These are phyloP conservation scores for Aphanoascus verrucosus DNA, from an alignment of 2,329 filamentous ascomycete genomes.

Conservation along the genomic window DNA sequence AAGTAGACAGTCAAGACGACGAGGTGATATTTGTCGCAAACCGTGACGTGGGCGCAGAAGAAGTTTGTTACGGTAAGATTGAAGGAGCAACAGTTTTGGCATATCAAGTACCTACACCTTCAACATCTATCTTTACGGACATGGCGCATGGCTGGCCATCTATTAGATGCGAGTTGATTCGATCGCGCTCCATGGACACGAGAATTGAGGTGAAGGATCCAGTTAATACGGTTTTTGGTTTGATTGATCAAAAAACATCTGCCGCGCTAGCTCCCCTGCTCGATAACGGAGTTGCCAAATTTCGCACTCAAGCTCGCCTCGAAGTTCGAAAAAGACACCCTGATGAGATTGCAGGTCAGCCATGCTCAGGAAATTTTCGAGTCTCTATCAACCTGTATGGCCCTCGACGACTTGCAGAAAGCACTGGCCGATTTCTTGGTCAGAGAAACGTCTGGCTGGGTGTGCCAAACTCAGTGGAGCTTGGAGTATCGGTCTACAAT, in stretches of 20 bases:
- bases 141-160: slow-evolving; percentile 53
- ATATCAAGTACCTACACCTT: slow-evolving; percentile 44
- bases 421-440: slow-evolving; percentile 58
- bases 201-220: slow-evolving; percentile 65
- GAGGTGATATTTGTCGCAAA: slow-evolving; percentile 40
- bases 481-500: slow-evolving; percentile 62
- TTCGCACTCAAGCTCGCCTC: slow-evolving; percentile 65
- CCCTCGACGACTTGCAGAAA: slow-evolving; percentile 52
- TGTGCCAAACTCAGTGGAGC: slow-evolving; percentile 54
- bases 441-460: slow-evolving; percentile 58
- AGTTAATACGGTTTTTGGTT: slow-evolving; percentile 60
- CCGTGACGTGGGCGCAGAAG: slow-evolving; percentile 52
- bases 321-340: slow-evolving; percentile 52
- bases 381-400: slow-evolving; percentile 73
- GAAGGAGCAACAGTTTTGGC: slow-evolving; percentile 57
- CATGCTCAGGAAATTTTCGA: slow-evolving; percentile 50
- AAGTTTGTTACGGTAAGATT: slow-evolving; percentile 72
- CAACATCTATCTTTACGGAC: slow-evolving; percentile 53
- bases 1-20: slow-evolving; percentile 30
- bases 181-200: slow-evolving; percentile 46
- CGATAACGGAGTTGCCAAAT: slow-evolving; percentile 50
- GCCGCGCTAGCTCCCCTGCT: slow-evolving; percentile 60
- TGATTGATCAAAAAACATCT: slow-evolving; percentile 58
- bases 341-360: slow-evolving; percentile 54
- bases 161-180: slow-evolving; percentile 60